A percentile compares a stretch with the other conserved stretches of the same genome.
Evolutionary conservation across 2,329 filamentous ascomycete genomes (phyloP).

Genomic region (Clarireedia paspali): DNA sequence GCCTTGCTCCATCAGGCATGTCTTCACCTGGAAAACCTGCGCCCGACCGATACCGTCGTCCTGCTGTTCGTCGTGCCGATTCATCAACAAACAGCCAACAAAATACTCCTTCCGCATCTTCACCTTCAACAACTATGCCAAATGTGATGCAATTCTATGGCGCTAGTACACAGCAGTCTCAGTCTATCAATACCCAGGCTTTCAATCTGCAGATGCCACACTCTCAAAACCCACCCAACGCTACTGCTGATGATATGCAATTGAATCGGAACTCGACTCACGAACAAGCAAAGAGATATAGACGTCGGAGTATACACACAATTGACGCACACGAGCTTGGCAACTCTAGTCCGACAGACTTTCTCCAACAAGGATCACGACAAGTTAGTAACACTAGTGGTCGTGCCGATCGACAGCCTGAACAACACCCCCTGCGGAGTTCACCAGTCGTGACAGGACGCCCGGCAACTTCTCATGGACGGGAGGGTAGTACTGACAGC

Average conservation of each 20-base stretch:
- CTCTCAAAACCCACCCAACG: constrained; percentile 15
- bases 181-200: constrained; percentile 18
- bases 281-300: constrained; percentile 67
- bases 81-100: constrained; percentile 23
- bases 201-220: constrained; percentile 25
- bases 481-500: constrained; percentile 58
- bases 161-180: constrained; percentile 30
- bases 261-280: constrained; percentile 47
- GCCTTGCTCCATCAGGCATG: constrained; percentile 39
- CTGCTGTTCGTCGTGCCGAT: constrained; percentile 43
- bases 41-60: constrained; percentile 76
- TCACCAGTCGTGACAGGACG: constrained; percentile 24
- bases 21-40: constrained; percentile 54
- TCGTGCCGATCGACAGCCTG: constrained; percentile 26
- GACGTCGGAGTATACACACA: constrained; percentile 75
- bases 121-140: constrained; percentile 46
- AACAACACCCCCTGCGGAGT: constrained; percentile 28
- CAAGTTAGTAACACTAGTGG: constrained; percentile 25
- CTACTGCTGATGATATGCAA: constrained; percentile 33
- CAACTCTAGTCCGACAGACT: constrained; percentile 11
- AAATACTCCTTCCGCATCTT: constrained; percentile 23
- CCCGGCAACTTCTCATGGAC: constrained; percentile 24
- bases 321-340: constrained; percentile 35
- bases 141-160: constrained; percentile 49
- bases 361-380: constrained; percentile 23